Evolutionary conservation across 1,284 basidiomycete genomes (phyloP), one percentile per base, ranked within the genome.

Genomic region (Cerioporus squamosus): DNA sequence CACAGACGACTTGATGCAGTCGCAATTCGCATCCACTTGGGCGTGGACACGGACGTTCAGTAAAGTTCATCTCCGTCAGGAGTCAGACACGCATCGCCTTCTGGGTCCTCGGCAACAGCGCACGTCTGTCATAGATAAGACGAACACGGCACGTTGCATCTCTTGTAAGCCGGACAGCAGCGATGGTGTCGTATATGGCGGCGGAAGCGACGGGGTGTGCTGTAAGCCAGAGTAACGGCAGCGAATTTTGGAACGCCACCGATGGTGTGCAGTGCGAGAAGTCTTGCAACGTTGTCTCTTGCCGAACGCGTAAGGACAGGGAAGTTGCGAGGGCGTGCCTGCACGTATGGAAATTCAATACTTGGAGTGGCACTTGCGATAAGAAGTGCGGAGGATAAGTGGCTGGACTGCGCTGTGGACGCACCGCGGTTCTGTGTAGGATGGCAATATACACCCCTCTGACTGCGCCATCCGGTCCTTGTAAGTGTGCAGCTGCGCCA

Each of bases 81-180:
- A 7, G 26, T 36, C 3, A 6, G 12, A 15, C 12, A 15, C 43
- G 10, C 10, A 39, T 33, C 29, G 10, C 33, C 18, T 22, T 33
- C 46, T 31, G 18, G 5, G 22, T 12, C 17, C 24, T 33, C 33
- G 10, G 33, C 33, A 36, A 36, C 33, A 36, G 33, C 8, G 33
- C 33, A 40, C 39, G 22, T 44, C 51, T 55, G 57, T 59, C 57
- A 59, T 43, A 59, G 57, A 59, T 59, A 59, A 59, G 57, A n/a
- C 49, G 22, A 26, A 15, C 33, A 14, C 33, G 12, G 10, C 33
- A 36, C 33, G 33, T 36, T 36, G 33, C 33, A 15, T 36, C 33
- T 6, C 33, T 10, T 36, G 33, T 45, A 48, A 20, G 12, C 31
- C 33, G 17, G 2, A 10, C 6, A 14, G 24, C 18, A 36, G 33